Base-by-base conservation (phyloP, 805 yeast genomes). In the Nakazawaea populi region DNA sequence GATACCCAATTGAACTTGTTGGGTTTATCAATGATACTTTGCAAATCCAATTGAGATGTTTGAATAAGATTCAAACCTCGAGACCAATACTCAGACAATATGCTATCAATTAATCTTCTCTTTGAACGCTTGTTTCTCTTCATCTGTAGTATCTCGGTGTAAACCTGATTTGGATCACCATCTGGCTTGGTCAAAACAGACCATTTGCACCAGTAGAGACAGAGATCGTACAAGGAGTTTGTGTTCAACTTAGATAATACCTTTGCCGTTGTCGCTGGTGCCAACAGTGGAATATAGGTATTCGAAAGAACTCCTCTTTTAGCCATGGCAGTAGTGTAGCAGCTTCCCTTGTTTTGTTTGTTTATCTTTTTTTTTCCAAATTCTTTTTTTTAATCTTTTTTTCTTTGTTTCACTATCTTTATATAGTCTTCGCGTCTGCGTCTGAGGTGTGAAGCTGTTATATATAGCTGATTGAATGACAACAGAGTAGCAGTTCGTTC, bases 31-130 rank as follows among this genome's bases (percentile, higher is more conserved):
- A 86, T 77, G 42, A 86, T 68, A 42, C 76, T 59, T 56, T 83
- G 87, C 48, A 85, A 78, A 56, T 87, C 94, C 5, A 86, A 66
- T 53, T 85, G 89, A 0, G 94, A 83, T 40, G 82, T 60, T 60
- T 87, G 95, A 14, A 82, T 69, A 1, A 83, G 65, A 56, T 83
- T 84, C 42, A 85, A 61, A 0, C 89, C 89, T 5, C 64, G 57
- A 1, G 74, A 66, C 77, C 87, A 85, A 56, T 69, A 75, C 11
- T 76, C 75, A 39, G 63, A 70, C 7, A 79, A 53, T n/a, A 81
- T 67, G 36, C 64, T 60, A 52, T 80, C 81, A 5, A 81, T 66
- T 27, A 71, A 54, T 44, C 60, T 64, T 47, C 64, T 56, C 47
- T 69, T 72, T 11, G 64, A 50, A 1, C 51, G 47, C 27, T 52